A percentile compares a stretch with the other conserved stretches of the same genome.
These are phyloP conservation scores for Anthracocystis setariae DNA, from an alignment of 1,284 basidiomycete species.

Conservation along the genomic window DNA sequence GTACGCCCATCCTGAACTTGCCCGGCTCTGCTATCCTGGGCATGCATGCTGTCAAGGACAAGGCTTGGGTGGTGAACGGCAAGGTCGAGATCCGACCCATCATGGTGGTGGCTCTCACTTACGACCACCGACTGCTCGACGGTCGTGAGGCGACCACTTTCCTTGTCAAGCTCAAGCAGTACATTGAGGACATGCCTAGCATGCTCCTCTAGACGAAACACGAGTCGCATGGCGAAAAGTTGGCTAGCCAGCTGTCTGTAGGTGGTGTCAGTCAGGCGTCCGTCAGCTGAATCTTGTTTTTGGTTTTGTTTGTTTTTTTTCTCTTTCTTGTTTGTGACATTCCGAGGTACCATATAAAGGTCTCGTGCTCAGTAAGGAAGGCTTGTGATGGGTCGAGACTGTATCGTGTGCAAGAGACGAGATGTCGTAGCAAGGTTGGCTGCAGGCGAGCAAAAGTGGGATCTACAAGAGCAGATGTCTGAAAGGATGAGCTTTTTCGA, in stretches of 20 bases:
- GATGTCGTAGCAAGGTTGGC: too few relatives aligned
- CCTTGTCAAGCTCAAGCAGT: conserved; percentile 78
- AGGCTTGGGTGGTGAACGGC: conserved; percentile 81
- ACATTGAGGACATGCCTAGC: conserved; percentile 66
- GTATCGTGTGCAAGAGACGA: too few relatives aligned
- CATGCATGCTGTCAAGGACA: conserved; percentile 97
- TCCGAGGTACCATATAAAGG: background rate
- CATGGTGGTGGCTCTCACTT: conserved; percentile 86
- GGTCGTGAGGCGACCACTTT: conserved; percentile 96
- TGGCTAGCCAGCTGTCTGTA: too few relatives aligned
- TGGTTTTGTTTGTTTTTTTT: background rate
- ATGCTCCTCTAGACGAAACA: conserved; percentile 54
- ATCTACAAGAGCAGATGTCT: too few relatives aligned
- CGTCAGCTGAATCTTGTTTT: too few relatives aligned
- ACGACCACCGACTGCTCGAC: conserved; percentile 95
- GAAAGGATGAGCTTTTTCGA: too few relatives aligned
- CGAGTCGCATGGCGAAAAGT: too few relatives aligned
- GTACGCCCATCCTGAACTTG: conserved; percentile 92
- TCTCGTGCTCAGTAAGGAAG: too few relatives aligned
- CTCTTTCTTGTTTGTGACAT: background rate
- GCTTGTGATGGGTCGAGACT: too few relatives aligned
- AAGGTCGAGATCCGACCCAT: conserved; percentile 85
- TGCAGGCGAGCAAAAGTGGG: too few relatives aligned
- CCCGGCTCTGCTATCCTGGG: conserved; percentile 93
- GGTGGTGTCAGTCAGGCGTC: too few relatives aligned